phyloP scores from a whole-genome alignment of 1,284 basidiomycete genomes.

The Macrocybe sp. region DNA sequence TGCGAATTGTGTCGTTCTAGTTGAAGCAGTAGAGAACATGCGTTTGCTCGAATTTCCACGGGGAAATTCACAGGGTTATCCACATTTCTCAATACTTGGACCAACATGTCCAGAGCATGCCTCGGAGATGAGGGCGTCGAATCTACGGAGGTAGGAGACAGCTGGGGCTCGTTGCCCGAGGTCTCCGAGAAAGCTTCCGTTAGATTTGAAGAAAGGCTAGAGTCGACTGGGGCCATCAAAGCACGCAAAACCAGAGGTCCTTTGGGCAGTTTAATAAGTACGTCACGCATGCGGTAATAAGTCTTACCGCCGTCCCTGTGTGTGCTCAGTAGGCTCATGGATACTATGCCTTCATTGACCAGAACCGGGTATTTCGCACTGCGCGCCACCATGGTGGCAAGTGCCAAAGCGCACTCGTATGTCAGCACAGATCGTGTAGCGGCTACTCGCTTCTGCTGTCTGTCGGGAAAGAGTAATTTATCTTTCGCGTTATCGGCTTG shows the following conservation, averaged over 20 bases:
- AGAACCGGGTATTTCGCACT: slow-evolving; percentile 81
- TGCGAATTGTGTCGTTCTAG: slow-evolving; percentile 38
- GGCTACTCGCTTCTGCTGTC: slow-evolving; percentile 43
- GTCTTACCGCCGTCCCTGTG: slow-evolving; percentile 58
- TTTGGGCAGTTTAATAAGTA: slow-evolving; percentile 25
- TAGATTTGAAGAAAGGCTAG: slow-evolving; percentile 27
- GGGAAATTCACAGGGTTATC: slow-evolving; percentile 53
- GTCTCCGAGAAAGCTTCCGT: slow-evolving; percentile 37
- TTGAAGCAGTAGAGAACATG: slow-evolving; percentile 65
- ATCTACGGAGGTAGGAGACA: slow-evolving; percentile 30
- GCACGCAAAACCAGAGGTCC: slow-evolving; percentile 59
- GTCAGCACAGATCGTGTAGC: slow-evolving; percentile 54
- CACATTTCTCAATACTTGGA: slow-evolving; percentile 50
- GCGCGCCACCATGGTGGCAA: slow-evolving; percentile 71
- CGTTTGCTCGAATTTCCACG: slow-evolving; percentile 67
- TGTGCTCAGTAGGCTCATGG: slow-evolving; percentile 72
- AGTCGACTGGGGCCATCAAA: slow-evolving; percentile 40
- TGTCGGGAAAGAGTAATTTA: slow-evolving; percentile 19
- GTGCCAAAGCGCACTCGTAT: slow-evolving; percentile 48
- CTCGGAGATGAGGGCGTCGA: slow-evolving; percentile 23
- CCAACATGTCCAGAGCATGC: slow-evolving; percentile 62
- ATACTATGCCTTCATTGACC: slow-evolving; percentile 87
- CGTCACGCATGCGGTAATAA: slow-evolving; percentile 1
- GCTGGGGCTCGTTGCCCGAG: slow-evolving; percentile 35
- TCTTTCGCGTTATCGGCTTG: slow-evolving; percentile 13